Conservation (phyloP, 345 rosid species). For the Melaleuca quinquenervia region DNA sequence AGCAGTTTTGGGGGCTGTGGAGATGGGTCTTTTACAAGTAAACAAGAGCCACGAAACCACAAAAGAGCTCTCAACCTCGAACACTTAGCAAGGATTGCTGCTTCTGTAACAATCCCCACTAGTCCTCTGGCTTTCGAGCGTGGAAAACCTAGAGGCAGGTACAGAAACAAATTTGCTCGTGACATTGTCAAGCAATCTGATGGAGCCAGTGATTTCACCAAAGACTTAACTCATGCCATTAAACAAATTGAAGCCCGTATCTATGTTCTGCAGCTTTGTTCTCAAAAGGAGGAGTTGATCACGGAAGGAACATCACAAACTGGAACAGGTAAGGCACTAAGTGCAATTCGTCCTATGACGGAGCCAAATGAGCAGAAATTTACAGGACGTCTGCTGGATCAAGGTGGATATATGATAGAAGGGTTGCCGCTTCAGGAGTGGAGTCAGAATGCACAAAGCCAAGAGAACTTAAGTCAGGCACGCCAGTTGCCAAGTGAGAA, state of each 20-base stretch:
- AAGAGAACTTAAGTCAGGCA: neutral
- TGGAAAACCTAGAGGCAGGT: neutral
- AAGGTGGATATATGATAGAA: neutral
- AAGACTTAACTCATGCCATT: conserved; percentile 21
- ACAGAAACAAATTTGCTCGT: neutral
- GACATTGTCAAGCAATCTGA: neutral
- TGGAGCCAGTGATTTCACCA: neutral
- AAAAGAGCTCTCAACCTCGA: neutral
- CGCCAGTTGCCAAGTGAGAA: neutral
- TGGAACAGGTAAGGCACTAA: neutral
- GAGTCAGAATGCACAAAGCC: neutral
- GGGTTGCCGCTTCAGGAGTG: neutral
- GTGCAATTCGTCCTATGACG: neutral
- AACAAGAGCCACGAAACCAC: neutral
- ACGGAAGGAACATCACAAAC: neutral
- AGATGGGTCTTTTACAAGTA: neutral
- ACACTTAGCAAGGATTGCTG: neutral
- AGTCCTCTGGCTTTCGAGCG: neutral
- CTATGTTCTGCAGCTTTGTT: conserved; percentile 15
- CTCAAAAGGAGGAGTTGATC: neutral
- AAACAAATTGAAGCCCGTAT: conserved; percentile 29
- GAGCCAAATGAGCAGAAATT: neutral
- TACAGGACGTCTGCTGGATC: neutral
- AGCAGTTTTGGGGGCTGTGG: neutral
- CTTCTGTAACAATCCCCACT: neutral